Base-by-base conservation (phyloP, 176 grass and related monocot genomes). In the Triticum dicoccoides region DNA sequence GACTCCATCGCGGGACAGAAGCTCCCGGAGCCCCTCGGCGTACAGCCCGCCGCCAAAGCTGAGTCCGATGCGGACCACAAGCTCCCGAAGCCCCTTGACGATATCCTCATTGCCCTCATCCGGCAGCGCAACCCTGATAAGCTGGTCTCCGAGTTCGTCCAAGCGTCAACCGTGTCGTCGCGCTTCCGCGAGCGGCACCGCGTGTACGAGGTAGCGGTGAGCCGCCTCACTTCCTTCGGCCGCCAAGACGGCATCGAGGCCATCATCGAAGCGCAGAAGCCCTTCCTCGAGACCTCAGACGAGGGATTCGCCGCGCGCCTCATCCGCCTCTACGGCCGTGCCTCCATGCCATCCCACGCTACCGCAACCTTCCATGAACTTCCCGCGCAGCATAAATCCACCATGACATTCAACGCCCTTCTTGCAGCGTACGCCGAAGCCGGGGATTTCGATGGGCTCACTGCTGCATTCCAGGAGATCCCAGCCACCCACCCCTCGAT, bases 181-280 rank as follows among this genome's bases (percentile, higher is more conserved):
- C 67, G 86, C 38, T 94, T 94, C 88, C 88, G 88, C 66, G 34
- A 58, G 78, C 9, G 49, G 44, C 86, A 90, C 71, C 88, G 84
- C 47, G 72, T 91, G 13, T 92, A 94, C 67, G 83, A 89, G 25
- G 52, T 85, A 23, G 41, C 73, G 27, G 72, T 97, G 27, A 12
- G 33, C 83, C 94, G 89, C 44, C 94, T 97, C 70, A 49, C 75
- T 5, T 45, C 33, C 61, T 47, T 30, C 20, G 77, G 83, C 76
- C 86, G 92, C 38, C 77, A 7, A 0, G 88, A 97, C 8, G 86
- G 69, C 7, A 65, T 91, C 72, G 25, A 67, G 80, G 73, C 90
- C 86, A 81, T 92, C 88, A 56, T 94, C 33, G 83, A 91, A 13
- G 62, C 90, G 32, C 88, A 89, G 73, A 92, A 92, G 82, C 84